A percentile compares a stretch with the other conserved stretches of the same genome.
Conservation (phyloP, 768 basidiomycete genomes). For the Tylopilus vinaceipallidus region DNA sequence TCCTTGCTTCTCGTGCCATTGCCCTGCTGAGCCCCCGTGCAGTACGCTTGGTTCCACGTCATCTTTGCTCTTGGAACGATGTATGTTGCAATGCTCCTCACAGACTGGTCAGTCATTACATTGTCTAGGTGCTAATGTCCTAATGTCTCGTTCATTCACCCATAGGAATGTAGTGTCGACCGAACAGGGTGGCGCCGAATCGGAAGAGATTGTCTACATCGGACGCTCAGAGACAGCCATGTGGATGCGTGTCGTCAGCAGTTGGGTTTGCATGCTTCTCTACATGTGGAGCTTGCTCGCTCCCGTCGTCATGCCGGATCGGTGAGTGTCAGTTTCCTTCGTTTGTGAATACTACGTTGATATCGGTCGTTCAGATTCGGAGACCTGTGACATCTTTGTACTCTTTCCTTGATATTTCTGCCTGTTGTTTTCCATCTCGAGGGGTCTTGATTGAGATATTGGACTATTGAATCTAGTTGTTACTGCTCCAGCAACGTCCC, state of each 20-base stretch:
- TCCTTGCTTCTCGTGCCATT: background rate
- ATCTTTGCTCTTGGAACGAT: constrained; percentile 95
- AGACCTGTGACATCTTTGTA: constrained; percentile 16
- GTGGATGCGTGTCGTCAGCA: constrained; percentile 98
- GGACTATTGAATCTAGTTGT: background rate
- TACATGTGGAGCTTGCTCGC: constrained; percentile 89
- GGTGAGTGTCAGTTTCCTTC: constrained; percentile 45
- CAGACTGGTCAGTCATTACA: constrained; percentile 80
- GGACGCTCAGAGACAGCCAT: constrained; percentile 95
- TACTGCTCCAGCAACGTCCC: too few relatives aligned
- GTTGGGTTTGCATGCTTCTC: constrained; percentile 88
- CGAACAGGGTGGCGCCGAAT: constrained; percentile 44
- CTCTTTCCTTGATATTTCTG: background rate
- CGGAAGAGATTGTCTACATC: constrained; percentile 81
- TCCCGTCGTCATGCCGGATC: constrained; percentile 87
- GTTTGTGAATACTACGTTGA: constrained; percentile 3
- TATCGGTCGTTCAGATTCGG: constrained; percentile 20
- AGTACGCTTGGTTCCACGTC: constrained; percentile 99
- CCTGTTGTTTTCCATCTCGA: constrained; percentile 4
- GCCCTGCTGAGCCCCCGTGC: background rate
- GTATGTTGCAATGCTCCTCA: constrained; percentile 97
- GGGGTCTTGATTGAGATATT: too few relatives aligned
- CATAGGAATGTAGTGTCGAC: constrained; percentile 74
- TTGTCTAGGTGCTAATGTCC: background rate
- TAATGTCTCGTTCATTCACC: constrained; percentile 2